Conservation (phyloP, 192 early-diverging fungal genomes). For the Anaeromyces robustus region DNA sequence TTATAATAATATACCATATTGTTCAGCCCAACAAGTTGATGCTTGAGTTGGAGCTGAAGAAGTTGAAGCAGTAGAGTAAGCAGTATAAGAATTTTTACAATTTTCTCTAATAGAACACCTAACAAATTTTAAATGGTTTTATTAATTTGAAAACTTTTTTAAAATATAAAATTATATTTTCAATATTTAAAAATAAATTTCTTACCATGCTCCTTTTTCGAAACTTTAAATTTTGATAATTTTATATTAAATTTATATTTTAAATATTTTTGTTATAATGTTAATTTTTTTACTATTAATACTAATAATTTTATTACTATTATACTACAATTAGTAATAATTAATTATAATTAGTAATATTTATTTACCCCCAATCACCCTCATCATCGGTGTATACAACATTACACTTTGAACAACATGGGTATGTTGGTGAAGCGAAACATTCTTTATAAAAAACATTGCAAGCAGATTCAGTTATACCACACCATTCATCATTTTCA, state of each 20-base stretch:
- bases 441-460: background rate
- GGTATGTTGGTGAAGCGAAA: background rate
- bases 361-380: background rate
- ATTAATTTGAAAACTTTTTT: too few species aligned
- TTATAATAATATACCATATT: background rate
- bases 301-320: too few species aligned
- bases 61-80: background rate
- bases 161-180: too few species aligned
- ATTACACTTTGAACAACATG: background rate
- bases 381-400: background rate
- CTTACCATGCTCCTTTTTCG: too few species aligned
- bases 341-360: too few species aligned
- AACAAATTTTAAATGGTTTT: background rate
- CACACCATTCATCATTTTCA: background rate
- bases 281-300: too few species aligned
- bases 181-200: background rate
- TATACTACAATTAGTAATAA: too few species aligned
- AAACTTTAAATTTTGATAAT: too few species aligned
- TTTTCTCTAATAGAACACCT: background rate
- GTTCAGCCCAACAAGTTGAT: background rate
- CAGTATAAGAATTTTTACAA: background rate
- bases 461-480: background rate
- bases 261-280: too few species aligned
- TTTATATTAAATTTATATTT: too few species aligned
- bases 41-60: background rate